These are phyloP conservation scores for Mycena albidolilacea DNA, from an alignment of 768 basidiomycete genomes.

Conservation along the genomic window DNA sequence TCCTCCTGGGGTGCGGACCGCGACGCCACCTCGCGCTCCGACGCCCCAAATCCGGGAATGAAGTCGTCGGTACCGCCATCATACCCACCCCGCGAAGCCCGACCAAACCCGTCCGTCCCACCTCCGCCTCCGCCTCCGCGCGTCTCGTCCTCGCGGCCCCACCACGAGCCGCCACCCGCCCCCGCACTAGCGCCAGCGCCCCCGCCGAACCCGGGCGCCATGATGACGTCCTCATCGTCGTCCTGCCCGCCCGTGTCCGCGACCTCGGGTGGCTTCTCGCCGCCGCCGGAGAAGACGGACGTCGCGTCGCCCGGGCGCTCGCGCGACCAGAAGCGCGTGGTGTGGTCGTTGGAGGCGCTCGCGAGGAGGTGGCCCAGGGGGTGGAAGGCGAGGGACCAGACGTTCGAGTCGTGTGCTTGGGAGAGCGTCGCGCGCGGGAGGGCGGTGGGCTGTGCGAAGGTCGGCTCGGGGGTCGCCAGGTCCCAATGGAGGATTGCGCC, in stretches of 20 bases:
- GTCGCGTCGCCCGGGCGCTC: constrained; percentile 88
- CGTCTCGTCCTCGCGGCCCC: constrained; percentile 42
- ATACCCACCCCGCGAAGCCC: constrained; percentile 40
- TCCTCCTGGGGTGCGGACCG: constrained; percentile 45
- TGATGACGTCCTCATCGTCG: constrained; percentile 75
- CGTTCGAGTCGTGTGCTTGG: constrained; percentile 98
- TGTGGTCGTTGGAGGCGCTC: constrained; percentile 97
- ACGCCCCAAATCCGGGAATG: constrained; percentile 75
- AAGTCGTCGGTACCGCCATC: constrained; percentile 64
- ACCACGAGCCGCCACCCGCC: constrained; percentile 26
- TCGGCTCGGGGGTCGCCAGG: constrained; percentile 75
- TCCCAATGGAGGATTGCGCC: constrained; percentile 97
- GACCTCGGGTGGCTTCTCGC: constrained; percentile 87
- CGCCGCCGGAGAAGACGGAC: constrained; percentile 85
- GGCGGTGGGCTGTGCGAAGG: constrained; percentile 59
- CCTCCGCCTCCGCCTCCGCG: constrained; percentile 34
- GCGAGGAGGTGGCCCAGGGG: constrained; percentile 96
- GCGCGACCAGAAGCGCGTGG: constrained; percentile 98
- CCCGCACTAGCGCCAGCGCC: constrained; percentile 40
- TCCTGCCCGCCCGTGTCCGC: constrained; percentile 72
- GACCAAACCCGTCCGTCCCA: constrained; percentile 46
- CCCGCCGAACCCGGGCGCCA: constrained; percentile 81
- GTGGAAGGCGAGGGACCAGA: constrained; percentile 96
- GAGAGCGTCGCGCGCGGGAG: constrained; percentile 87
- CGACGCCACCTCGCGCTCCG: constrained; percentile 42